Base-by-base conservation (phyloP, 2,329 filamentous ascomycete genomes). In the Arthrobotrys megalospora region DNA sequence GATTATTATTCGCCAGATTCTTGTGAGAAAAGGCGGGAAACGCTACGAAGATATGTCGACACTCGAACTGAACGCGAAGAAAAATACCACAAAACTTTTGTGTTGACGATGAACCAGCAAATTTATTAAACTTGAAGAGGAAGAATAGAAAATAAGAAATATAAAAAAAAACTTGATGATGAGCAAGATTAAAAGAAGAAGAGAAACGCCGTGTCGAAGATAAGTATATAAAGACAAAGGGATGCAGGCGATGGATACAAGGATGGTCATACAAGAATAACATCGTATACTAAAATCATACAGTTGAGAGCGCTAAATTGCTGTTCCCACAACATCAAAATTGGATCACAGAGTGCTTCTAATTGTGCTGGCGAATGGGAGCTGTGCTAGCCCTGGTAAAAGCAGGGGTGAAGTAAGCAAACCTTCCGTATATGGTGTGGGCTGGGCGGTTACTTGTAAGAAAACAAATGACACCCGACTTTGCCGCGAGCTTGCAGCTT, bases 331-430 rank as follows among this genome's bases (percentile, higher is more conserved):
- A 73, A 16, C 2, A 12, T 52, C 63, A 43, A 78, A 72, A 78
- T 72, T 77, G 50, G 41, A 58, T 48, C 28, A 36, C 58, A 43
- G 64, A 45, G 34, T 62, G 75, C 28, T 78, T 71, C 75, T 78
- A 78, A 72, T 67, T 78, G 67, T 72, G 75, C 67, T 48, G 41
- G 45, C 67, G 67, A 78, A 78, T 78, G 45, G 41, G 43, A 68
- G 36, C 14, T 7, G 16, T 34, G 19, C 48, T 10, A 12, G 16
- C 19, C 58, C 34, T 55, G 50, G 21, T 7, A 21, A n/a, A 34
- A 11, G 12, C 7, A 41, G 16, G 71, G 71, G 28, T 43, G 21
- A 19, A 10, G 6, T 10, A 34, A 45, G 45, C 75, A 78, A 78
- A 78, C 75, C 34, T 78, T 34, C 75, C 45, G 11, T 28, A 48